phyloP scores from a whole-genome alignment of 1,284 basidiomycete species.

The Fomes fomentarius region DNA sequence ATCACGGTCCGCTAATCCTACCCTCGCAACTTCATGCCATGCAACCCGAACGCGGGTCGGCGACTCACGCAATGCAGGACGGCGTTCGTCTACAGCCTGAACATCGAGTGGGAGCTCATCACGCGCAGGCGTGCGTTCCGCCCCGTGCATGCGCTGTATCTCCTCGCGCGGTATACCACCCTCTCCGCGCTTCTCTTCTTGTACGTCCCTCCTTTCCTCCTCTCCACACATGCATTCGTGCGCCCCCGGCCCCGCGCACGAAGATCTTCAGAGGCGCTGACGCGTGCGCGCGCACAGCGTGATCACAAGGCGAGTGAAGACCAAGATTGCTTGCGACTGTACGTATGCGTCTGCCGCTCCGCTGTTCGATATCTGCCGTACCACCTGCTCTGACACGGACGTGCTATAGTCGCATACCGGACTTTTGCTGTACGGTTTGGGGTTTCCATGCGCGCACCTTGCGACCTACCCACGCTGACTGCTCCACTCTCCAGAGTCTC shows the following conservation, averaged over 20 bases:
- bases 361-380: no score
- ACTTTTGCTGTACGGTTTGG: constrained; percentile 15
- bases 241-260: no score
- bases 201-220: no score
- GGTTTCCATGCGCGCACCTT: no score
- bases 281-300: constrained; percentile 6
- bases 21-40: no score
- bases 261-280: no score
- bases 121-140: constrained; percentile 12
- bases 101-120: constrained; percentile 19
- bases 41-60: no score
- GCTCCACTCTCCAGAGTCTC: constrained; percentile 1
- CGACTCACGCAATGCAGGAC: no score
- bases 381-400: no score
- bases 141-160: constrained; percentile 13
- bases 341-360: no score
- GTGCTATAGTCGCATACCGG: constrained; percentile 12
- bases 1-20: no score
- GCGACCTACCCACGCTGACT: no score
- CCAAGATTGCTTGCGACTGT: constrained; percentile 12
- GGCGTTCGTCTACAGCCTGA: constrained; percentile 5
- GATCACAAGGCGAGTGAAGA: not conserved
- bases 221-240: not conserved
- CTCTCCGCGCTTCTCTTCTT: constrained; percentile 15
- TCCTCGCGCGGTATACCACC: constrained; percentile 17